phyloP scores from a whole-genome alignment of 495 filamentous ascomycete genomes.

The Sordaria brevicollis region DNA sequence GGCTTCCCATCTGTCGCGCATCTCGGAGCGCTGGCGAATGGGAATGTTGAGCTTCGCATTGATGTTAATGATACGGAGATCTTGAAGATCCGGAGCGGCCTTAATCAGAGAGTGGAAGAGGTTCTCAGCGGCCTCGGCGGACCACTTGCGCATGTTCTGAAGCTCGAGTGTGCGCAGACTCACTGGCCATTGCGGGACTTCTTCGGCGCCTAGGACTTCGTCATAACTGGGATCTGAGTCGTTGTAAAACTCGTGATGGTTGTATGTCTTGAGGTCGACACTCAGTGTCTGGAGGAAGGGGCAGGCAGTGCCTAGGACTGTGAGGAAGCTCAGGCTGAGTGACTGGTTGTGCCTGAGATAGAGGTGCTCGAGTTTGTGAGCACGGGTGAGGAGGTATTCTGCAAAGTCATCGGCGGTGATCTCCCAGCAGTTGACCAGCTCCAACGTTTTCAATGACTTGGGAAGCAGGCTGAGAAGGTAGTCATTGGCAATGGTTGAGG shows the following conservation, averaged over 20 bases:
- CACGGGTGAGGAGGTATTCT: constrained; percentile 51
- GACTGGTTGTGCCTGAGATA: constrained; percentile 65
- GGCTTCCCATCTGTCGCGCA: constrained; percentile 62
- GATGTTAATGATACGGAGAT: constrained; percentile 57
- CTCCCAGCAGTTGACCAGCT: constrained; percentile 64
- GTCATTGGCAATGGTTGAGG: constrained; percentile 52
- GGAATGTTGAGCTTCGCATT: constrained; percentile 62
- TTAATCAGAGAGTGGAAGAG: constrained; percentile 71
- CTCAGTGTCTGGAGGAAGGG: constrained; percentile 56
- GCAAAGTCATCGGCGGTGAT: constrained; percentile 49
- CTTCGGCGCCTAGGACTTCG: constrained; percentile 43
- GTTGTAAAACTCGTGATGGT: constrained; percentile 34
- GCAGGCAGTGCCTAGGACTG: constrained; percentile 48
- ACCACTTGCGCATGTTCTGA: constrained; percentile 62
- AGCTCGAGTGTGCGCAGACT: constrained; percentile 61
- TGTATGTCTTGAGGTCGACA: constrained; percentile 64
- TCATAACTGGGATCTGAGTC: constrained; percentile 65
- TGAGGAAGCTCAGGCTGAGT: constrained; percentile 62
- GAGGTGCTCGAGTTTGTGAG: constrained; percentile 50
- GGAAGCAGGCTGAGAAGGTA: constrained; percentile 53
- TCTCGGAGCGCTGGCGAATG: constrained; percentile 66
- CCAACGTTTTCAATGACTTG: constrained; percentile 48
- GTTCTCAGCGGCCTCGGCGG: constrained; percentile 47
- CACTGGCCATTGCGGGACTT: constrained; percentile 66
- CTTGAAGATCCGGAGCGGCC: constrained; percentile 48